A percentile compares a stretch with the other conserved stretches of the same genome.
These are phyloP conservation scores for Colletotrichum horii DNA, from an alignment of 2,329 filamentous ascomycete genomes.

Conservation along the genomic window DNA sequence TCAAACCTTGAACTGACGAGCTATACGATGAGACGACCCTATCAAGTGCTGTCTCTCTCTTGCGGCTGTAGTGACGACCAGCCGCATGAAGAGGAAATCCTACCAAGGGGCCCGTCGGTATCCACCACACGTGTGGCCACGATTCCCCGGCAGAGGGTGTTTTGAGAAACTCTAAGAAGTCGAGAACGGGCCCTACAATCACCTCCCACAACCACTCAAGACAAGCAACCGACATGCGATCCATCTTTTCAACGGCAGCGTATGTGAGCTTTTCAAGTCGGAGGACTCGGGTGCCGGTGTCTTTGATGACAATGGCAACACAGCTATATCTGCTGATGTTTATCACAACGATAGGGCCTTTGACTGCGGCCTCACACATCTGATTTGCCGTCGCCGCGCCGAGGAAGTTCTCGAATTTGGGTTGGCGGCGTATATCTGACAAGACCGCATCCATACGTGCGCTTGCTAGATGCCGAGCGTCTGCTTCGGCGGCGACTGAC, in stretches of 20 bases:
- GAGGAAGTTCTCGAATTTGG: slow-evolving; percentile 32
- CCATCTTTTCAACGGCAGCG: too few relatives aligned
- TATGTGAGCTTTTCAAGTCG: slow-evolving; percentile 20
- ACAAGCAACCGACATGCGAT: too few relatives aligned
- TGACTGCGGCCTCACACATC: slow-evolving; percentile 25
- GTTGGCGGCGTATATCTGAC: slow-evolving; percentile 18
- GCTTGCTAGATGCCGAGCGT: background rate
- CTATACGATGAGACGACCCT: slow-evolving; percentile 43
- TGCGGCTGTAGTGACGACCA: slow-evolving; percentile 29
- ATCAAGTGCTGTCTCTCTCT: slow-evolving; percentile 32
- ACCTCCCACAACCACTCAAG: too few relatives aligned
- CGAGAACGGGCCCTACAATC: too few relatives aligned
- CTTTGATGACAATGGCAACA: slow-evolving; percentile 33
- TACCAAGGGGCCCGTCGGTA: slow-evolving; percentile 33
- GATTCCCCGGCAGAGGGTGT: slow-evolving; percentile 34
- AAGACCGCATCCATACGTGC: background rate
- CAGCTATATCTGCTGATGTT: slow-evolving; percentile 32
- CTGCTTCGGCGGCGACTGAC: background rate
- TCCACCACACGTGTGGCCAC: slow-evolving; percentile 36
- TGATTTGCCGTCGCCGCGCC: slow-evolving; percentile 18
- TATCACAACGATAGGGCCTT: slow-evolving; percentile 33
- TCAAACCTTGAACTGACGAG: slow-evolving; percentile 36
- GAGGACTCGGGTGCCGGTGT: slow-evolving; percentile 20
- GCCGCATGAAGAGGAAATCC: slow-evolving; percentile 38
- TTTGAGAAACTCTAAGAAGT: background rate